phyloP scores from a whole-genome alignment of 2,329 filamentous ascomycete species.

The Fusarium nodosum region DNA sequence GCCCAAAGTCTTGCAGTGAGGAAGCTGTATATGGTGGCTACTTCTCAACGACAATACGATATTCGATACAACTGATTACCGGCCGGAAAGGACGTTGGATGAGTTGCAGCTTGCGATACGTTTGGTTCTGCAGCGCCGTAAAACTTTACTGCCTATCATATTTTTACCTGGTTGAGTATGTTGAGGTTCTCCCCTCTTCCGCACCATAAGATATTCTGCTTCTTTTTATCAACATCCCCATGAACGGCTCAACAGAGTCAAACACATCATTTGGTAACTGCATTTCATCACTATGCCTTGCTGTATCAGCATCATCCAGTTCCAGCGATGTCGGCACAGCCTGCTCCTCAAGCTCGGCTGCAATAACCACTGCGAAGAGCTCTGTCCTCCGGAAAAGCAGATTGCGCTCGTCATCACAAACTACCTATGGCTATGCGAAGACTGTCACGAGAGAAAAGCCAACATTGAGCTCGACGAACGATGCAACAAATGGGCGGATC shows the following conservation, averaged over 20 bases:
- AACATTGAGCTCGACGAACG: conserved; percentile 21
- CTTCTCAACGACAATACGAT: conserved; percentile 28
- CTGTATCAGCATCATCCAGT: conserved; percentile 49
- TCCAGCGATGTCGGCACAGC: conserved; percentile 47
- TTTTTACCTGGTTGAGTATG: background rate
- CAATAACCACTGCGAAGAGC: conserved; percentile 43
- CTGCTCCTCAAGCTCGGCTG: conserved; percentile 50
- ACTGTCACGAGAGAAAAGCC: conserved; percentile 38
- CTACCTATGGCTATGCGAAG: conserved; percentile 51
- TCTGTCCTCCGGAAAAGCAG: conserved; percentile 45
- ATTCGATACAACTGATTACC: conserved; percentile 24
- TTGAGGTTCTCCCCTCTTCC: background rate
- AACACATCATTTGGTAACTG: background rate
- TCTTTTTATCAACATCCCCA: background rate
- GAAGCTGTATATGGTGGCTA: conserved; percentile 20
- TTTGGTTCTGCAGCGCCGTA: background rate
- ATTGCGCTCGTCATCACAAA: conserved; percentile 37
- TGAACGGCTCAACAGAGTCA: background rate
- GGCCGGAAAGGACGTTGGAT: conserved; percentile 23
- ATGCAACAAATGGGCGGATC: conserved; percentile 23
- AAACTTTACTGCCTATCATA: conserved; percentile 6
- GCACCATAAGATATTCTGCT: background rate
- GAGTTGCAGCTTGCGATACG: conserved; percentile 10
- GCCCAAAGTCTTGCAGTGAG: background rate
- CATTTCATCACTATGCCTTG: conserved; percentile 50